A percentile compares a stretch with the other conserved stretches of the same genome.
These are phyloP conservation scores for Corylus americana DNA, from an alignment of 306 rosid species.

Conservation along the genomic window DNA sequence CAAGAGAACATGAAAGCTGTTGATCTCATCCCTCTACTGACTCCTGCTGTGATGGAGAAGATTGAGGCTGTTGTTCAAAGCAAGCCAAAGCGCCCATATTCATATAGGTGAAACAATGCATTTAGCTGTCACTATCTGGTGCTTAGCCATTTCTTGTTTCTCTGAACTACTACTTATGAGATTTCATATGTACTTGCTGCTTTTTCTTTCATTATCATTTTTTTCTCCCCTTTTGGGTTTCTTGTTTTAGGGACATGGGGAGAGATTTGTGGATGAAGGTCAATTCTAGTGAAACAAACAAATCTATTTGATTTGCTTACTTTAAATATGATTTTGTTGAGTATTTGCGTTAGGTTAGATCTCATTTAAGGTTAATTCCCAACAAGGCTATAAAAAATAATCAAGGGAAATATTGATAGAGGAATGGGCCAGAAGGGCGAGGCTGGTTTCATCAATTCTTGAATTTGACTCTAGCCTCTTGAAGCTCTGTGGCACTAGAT, in stretches of 20 bases:
- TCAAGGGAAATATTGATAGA: too few relatives aligned
- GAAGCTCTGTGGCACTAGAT: too few relatives aligned
- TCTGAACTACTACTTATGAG: not conserved
- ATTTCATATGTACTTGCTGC: not conserved
- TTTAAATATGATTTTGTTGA: too few relatives aligned
- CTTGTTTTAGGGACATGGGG: not conserved
- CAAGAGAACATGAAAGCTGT: conserved; percentile 97
- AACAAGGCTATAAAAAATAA: too few relatives aligned
- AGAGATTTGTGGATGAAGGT: not conserved
- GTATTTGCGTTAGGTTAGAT: too few relatives aligned
- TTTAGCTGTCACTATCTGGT: not conserved
- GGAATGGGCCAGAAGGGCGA: too few relatives aligned
- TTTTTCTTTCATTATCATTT: not conserved
- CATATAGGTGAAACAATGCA: conserved; percentile 52
- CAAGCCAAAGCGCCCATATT: conserved; percentile 94
- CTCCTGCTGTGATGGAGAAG: conserved; percentile 92
- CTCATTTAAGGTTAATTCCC: too few relatives aligned
- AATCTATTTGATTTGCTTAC: too few relatives aligned
- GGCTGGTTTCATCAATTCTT: too few relatives aligned
- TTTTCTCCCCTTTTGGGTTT: not conserved
- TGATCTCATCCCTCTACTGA: conserved; percentile 73
- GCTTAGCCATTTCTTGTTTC: not conserved
- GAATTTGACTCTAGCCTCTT: too few relatives aligned
- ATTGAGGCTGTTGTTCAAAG: conserved; percentile 83
- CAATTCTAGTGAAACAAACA: not conserved